Evolutionary conservation across 306 rosid species (phyloP).

Genomic region (Hippophae tibetana): DNA sequence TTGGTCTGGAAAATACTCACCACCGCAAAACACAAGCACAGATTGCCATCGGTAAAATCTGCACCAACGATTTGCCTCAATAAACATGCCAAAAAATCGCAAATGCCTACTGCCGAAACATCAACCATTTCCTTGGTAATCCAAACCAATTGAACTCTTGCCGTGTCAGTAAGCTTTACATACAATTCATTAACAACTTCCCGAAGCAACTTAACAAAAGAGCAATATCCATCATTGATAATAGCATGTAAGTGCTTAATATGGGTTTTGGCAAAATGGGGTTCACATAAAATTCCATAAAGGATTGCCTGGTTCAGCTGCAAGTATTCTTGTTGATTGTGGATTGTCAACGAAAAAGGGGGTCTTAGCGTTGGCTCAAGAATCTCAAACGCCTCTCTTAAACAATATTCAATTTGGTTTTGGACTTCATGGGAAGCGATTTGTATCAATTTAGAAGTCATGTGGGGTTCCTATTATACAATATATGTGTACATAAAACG

Average conservation of each 20-base stretch:
- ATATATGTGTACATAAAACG: neutral
- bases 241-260: conserved; percentile 68
- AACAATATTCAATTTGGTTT: conserved; percentile 36
- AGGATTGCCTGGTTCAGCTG: conserved; percentile 57
- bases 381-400: conserved; percentile 42
- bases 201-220: conserved; percentile 32
- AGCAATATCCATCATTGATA: conserved; percentile 56
- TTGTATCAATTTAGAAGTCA: conserved; percentile 30
- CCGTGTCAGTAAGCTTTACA: conserved; percentile 39
- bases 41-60: conserved; percentile 48
- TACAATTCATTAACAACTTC: conserved; percentile 38
- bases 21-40: conserved; percentile 55
- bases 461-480: neutral
- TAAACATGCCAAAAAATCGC: conserved; percentile 40
- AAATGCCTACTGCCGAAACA: conserved; percentile 44
- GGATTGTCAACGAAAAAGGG: conserved; percentile 50
- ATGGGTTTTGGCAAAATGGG: conserved; percentile 48
- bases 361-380: conserved; percentile 52
- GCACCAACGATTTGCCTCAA: conserved; percentile 64
- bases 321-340: conserved; percentile 37
- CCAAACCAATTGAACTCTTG: conserved; percentile 48
- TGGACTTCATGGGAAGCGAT: conserved; percentile 37
- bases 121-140: conserved; percentile 38
- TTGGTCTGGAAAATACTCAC: conserved; percentile 36
- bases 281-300: conserved; percentile 50